Conservation (phyloP, 345 rosid species). For the Hibiscus syriacus region DNA sequence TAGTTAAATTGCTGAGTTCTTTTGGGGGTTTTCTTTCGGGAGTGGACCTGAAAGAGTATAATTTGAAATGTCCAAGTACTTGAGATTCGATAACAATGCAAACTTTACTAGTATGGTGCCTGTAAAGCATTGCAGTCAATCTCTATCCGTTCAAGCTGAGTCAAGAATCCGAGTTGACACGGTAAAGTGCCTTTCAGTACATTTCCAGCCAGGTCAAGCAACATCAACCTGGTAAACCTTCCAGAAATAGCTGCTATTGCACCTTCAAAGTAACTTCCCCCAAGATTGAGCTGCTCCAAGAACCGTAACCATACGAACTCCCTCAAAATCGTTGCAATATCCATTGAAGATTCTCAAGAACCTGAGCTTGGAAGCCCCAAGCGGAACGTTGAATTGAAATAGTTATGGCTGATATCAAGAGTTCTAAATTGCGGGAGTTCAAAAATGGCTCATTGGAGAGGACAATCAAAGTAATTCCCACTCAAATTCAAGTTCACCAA, state of each 20-base stretch:
- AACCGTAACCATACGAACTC: constrained; percentile 45
- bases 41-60: constrained; percentile 63
- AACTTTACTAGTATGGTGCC: constrained; percentile 63
- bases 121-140: constrained; percentile 62
- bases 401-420: constrained; percentile 81
- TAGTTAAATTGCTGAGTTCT: constrained; percentile 56
- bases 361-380: constrained; percentile 70
- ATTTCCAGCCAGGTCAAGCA: constrained; percentile 66
- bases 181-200: constrained; percentile 55
- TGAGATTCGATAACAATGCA: constrained; percentile 41
- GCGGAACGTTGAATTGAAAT: constrained; percentile 62
- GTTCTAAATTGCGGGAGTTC: constrained; percentile 47
- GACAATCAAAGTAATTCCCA: constrained; percentile 50
- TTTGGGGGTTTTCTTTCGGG: too few species aligned
- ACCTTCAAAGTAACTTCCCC: constrained; percentile 88
- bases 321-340: constrained; percentile 72
- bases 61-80: constrained; percentile 57
- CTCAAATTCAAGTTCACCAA: constrained; percentile 75
- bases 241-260: constrained; percentile 63
- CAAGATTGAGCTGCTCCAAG: constrained; percentile 77
- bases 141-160: constrained; percentile 58
- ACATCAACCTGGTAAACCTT: constrained; percentile 45
- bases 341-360: constrained; percentile 57
- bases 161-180: constrained; percentile 49
- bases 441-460: constrained; percentile 48